Conservation (phyloP, 2,329 filamentous ascomycete species). For the Penicillium polonicum region DNA sequence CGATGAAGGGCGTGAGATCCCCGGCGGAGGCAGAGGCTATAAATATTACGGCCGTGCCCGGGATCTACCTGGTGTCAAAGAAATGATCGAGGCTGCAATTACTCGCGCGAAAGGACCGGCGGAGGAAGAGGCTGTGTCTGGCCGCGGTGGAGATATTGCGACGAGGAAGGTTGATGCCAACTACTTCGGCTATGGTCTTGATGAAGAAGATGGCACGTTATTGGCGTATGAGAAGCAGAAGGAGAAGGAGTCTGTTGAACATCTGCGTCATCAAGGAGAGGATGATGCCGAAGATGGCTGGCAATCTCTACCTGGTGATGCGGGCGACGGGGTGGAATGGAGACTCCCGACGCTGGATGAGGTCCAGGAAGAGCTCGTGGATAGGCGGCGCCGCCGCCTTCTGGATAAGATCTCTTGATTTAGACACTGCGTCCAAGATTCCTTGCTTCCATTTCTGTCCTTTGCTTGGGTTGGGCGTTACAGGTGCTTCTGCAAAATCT, state of each 20-base stretch:
- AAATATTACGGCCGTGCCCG: slow-evolving; percentile 87
- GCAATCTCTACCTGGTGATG: slow-evolving; percentile 83
- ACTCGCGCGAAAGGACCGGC: slow-evolving; percentile 61
- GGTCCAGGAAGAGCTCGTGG: slow-evolving; percentile 90
- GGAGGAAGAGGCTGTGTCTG: slow-evolving; percentile 63
- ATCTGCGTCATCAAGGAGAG: slow-evolving; percentile 60
- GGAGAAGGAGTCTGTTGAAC: slow-evolving; percentile 76
- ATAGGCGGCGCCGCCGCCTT: slow-evolving; percentile 76
- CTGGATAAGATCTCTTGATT: slow-evolving; percentile 70
- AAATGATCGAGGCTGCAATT: slow-evolving; percentile 81
- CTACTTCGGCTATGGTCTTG: slow-evolving; percentile 92
- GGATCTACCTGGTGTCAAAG: slow-evolving; percentile 92
- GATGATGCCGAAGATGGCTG: slow-evolving; percentile 66
- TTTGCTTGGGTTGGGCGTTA: slow-evolving; percentile 23
- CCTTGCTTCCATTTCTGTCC: slow-evolving; percentile 14
- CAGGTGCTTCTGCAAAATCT: slow-evolving; percentile 24
- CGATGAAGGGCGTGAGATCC: slow-evolving; percentile 69
- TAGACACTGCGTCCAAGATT: background rate
- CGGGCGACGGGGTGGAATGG: slow-evolving; percentile 79
- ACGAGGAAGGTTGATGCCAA: slow-evolving; percentile 78
- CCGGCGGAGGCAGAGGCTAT: slow-evolving; percentile 79
- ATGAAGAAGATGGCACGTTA: slow-evolving; percentile 83
- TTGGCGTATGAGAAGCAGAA: slow-evolving; percentile 78
- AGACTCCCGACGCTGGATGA: slow-evolving; percentile 81
- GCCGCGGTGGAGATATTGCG: slow-evolving; percentile 43